Evolutionary conservation across 1,284 basidiomycete genomes (phyloP).

Genomic region (Irpex sp.): DNA sequence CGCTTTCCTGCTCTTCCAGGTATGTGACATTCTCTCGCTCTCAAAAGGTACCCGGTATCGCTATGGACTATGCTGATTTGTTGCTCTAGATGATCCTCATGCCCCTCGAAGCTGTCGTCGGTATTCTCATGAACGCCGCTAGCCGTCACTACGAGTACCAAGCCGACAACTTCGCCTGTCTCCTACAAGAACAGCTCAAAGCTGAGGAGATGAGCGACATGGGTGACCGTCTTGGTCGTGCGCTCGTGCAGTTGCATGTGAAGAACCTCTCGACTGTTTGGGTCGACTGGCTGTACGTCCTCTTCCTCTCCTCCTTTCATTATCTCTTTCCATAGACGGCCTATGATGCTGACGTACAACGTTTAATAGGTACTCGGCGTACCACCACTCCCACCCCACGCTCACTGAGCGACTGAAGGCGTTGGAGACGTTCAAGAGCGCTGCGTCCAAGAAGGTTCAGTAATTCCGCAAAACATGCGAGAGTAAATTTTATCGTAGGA

Average conservation of each 20-base stretch:
- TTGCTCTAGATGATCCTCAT: constrained; percentile 69
- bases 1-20: constrained; percentile 87
- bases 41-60: background rate
- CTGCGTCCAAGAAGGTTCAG: constrained; percentile 29
- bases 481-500: background rate
- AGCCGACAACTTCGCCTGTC: constrained; percentile 81
- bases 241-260: constrained; percentile 81
- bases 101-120: constrained; percentile 77
- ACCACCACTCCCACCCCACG: constrained; percentile 92
- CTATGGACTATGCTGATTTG: background rate
- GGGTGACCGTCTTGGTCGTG: constrained; percentile 76
- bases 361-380: constrained; percentile 73
- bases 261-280: constrained; percentile 90
- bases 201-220: constrained; percentile 59
- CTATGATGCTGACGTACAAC: background rate
- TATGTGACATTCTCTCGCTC: constrained; percentile 20
- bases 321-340: background rate
- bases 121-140: constrained; percentile 76
- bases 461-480: constrained; percentile 4
- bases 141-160: constrained; percentile 87
- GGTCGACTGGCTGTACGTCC: constrained; percentile 81
- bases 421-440: constrained; percentile 55
- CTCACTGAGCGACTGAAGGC: constrained; percentile 82
- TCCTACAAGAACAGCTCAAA: constrained; percentile 51
- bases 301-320: background rate